Percentiles rank a stretch among this genome's conserved stretches.
These are phyloP conservation scores for Melocanna baccifera DNA, from an alignment of 176 grass and related monocot genomes.

Conservation along the genomic window DNA sequence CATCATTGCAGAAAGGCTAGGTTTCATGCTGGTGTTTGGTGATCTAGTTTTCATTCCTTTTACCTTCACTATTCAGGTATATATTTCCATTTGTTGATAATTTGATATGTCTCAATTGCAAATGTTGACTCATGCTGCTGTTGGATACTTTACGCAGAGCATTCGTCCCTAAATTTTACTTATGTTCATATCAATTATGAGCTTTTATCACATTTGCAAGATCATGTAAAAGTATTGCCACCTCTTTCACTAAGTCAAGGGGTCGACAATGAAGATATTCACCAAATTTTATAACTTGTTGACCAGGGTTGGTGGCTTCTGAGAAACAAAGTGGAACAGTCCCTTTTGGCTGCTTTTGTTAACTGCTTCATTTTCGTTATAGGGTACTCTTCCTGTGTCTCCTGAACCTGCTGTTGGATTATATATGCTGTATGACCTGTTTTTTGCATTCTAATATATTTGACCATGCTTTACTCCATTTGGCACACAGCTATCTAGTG, in stretches of 20 bases:
- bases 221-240: neutral
- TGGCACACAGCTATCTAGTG: constrained; percentile 63
- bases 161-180: neutral
- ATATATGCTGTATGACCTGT: neutral
- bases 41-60: constrained; percentile 99
- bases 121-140: neutral
- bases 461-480: constrained; percentile 12
- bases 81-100: neutral
- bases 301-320: constrained; percentile 96
- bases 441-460: constrained; percentile 8
- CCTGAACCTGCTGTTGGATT: neutral
- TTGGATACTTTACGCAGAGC: neutral
- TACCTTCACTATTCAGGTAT: constrained; percentile 92
- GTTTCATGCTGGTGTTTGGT: constrained; percentile 98
- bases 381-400: constrained; percentile 54
- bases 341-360: constrained; percentile 46
- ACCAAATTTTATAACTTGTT: neutral
- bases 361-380: constrained; percentile 74
- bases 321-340: constrained; percentile 67
- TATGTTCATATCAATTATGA: neutral
- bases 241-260: neutral
- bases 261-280: neutral
- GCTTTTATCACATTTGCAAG: neutral
- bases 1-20: constrained; percentile 94
- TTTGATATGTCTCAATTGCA: neutral